These are phyloP conservation scores for Paramecium primaurelia DNA, from an alignment of 73 alveolate genomes.

Conservation along the genomic window DNA sequence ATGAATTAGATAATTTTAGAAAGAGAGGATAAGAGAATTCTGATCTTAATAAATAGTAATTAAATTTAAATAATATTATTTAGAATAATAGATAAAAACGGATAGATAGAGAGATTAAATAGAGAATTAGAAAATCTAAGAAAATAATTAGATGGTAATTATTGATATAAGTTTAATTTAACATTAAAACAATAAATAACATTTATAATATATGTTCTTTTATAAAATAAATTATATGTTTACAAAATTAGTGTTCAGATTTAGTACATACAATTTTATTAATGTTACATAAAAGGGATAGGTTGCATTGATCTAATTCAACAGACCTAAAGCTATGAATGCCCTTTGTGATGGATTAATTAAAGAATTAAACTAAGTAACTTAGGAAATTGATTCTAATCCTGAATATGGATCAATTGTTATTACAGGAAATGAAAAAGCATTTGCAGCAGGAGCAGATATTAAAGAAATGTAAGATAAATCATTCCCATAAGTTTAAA, in stretches of 20 bases:
- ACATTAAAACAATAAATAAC: not conserved
- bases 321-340: slow-evolving; percentile 91
- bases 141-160: not conserved
- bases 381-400: slow-evolving; percentile 74
- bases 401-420: slow-evolving; percentile 84
- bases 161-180: not conserved
- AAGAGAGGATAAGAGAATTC: slow-evolving; percentile 12
- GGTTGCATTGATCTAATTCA: slow-evolving; percentile 85
- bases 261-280: not conserved
- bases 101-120: not conserved
- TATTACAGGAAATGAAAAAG: slow-evolving; percentile 94
- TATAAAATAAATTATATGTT: not conserved
- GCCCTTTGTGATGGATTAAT: slow-evolving; percentile 90
- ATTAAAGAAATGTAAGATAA: slow-evolving; percentile 86
- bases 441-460: slow-evolving; percentile 99
- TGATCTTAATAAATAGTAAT: slow-evolving; percentile 9
- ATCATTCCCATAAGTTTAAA: slow-evolving; percentile 69
- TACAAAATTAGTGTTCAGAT: not conserved
- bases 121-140: not conserved
- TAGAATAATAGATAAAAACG: not conserved
- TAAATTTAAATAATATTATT: not conserved
- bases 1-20: slow-evolving; percentile 30
- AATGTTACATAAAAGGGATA: slow-evolving; percentile 9
- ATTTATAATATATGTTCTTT: not conserved
- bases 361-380: slow-evolving; percentile 72